Conservation (phyloP, 2,329 filamentous ascomycete genomes). For the Didymella exigua region DNA sequence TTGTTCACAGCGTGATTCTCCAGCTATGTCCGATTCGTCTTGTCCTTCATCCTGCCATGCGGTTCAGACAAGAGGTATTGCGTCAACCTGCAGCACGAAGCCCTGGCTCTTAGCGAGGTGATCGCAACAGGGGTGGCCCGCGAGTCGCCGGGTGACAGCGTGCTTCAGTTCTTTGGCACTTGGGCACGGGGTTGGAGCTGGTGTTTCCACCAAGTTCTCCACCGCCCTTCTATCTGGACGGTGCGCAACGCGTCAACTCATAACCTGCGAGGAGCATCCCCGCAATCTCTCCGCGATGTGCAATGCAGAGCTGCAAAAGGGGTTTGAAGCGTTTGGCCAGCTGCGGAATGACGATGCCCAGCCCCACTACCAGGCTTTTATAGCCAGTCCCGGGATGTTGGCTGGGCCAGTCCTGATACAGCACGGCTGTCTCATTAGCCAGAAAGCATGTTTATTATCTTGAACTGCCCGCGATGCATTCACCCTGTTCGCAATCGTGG, state of each 20-base stretch:
- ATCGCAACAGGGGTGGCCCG: constrained; percentile 20
- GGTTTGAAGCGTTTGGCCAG: constrained; percentile 22
- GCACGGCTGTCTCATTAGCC: constrained; percentile 14
- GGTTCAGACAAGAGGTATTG: constrained; percentile 11
- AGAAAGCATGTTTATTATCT: constrained; percentile 32
- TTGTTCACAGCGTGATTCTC: background rate
- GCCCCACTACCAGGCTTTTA: constrained; percentile 26
- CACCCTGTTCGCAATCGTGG: constrained; percentile 14
- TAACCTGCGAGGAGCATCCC: constrained; percentile 7
- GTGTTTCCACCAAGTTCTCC: background rate
- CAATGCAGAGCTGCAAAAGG: constrained; percentile 18
- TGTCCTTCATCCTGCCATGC: background rate
- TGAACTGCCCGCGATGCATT: constrained; percentile 15
- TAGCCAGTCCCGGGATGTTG: constrained; percentile 20
- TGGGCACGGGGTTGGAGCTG: constrained; percentile 11
- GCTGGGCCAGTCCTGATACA: constrained; percentile 19
- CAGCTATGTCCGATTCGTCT: background rate
- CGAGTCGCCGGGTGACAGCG: constrained; percentile 4
- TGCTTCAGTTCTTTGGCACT: constrained; percentile 12
- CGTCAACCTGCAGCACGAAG: constrained; percentile 21
- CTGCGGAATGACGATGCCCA: constrained; percentile 31
- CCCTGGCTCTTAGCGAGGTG: constrained; percentile 19
- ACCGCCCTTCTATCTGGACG: constrained; percentile 2
- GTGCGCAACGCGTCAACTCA: constrained; percentile 8
- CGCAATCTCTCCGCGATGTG: constrained; percentile 3